phyloP scores from a whole-genome alignment of 1,284 basidiomycete species.

The Ceratobasidium sp. region DNA sequence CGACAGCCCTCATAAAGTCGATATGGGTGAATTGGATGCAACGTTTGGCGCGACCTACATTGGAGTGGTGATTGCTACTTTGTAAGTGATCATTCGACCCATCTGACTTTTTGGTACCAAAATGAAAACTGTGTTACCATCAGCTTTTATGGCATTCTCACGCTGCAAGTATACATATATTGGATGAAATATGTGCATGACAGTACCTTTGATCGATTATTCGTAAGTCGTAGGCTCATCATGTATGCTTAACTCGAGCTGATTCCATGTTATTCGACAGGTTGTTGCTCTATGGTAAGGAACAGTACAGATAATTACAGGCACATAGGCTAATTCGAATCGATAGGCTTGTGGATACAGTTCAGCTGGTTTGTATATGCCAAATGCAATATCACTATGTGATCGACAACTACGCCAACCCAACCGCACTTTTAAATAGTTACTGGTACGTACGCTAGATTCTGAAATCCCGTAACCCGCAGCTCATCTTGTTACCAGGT shows the following conservation, averaged over 20 bases:
- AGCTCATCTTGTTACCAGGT: conserved; percentile 50
- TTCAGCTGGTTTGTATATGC: conserved; percentile 28
- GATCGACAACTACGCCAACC: conserved; percentile 53
- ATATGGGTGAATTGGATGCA: conserved; percentile 11
- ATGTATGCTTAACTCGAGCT: neutral
- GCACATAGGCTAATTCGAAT: neutral
- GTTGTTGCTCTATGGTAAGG: conserved; percentile 26
- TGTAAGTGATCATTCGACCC: conserved; percentile 12
- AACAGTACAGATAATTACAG: neutral
- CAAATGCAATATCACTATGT: conserved; percentile 50
- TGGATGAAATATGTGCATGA: conserved; percentile 37
- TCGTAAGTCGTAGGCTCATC: neutral
- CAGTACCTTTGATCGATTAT: conserved; percentile 25
- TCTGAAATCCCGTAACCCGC: conserved; percentile 50
- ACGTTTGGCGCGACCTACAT: conserved; percentile 38
- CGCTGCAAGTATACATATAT: conserved; percentile 31
- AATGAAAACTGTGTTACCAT: neutral
- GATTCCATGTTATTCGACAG: neutral
- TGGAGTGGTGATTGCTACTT: conserved; percentile 32
- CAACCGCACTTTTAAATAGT: conserved; percentile 51
- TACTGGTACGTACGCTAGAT: conserved; percentile 52
- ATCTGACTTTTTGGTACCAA: neutral
- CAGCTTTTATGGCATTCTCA: conserved; percentile 41
- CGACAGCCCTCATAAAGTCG: neutral
- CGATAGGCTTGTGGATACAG: conserved; percentile 23